These are phyloP conservation scores for Globisporangium lucens DNA, from an alignment of 352 stramenopile genomes.

Conservation along the genomic window DNA sequence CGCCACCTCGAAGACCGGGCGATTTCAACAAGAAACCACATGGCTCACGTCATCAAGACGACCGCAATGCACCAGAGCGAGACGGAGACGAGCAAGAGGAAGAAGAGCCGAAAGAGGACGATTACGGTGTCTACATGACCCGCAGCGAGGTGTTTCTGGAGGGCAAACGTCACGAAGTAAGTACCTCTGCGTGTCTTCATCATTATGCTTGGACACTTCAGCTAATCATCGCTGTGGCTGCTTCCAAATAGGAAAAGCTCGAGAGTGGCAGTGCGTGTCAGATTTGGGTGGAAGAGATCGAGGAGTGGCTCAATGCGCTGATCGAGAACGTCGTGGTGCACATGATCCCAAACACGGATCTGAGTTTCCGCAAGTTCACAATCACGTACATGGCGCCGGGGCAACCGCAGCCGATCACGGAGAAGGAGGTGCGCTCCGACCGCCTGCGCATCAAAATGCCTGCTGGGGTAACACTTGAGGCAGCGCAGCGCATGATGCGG, in stretches of 20 bases:
- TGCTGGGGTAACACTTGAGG: slow-evolving; percentile 52
- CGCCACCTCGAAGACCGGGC: slow-evolving; percentile 23
- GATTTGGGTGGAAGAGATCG: slow-evolving; percentile 74
- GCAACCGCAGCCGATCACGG: slow-evolving; percentile 33
- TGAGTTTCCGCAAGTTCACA: slow-evolving; percentile 55
- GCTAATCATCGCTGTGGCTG: no score
- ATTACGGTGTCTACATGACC: slow-evolving; percentile 69
- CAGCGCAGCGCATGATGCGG: slow-evolving; percentile 61
- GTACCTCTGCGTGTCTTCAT: not conserved
- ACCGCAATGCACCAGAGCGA: not conserved
- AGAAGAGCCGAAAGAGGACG: slow-evolving; percentile 45
- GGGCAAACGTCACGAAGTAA: slow-evolving; percentile 66
- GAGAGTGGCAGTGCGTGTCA: slow-evolving; percentile 69
- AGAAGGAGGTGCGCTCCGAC: slow-evolving; percentile 51
- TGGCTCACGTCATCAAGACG: not conserved
- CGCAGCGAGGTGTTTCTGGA: slow-evolving; percentile 75
- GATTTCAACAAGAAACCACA: not conserved
- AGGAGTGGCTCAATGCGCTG: slow-evolving; percentile 74
- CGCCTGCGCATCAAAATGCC: slow-evolving; percentile 70
- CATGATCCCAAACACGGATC: slow-evolving; percentile 63
- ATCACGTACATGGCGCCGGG: slow-evolving; percentile 64
- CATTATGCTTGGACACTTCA: not conserved
- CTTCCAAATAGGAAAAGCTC: slow-evolving; percentile 35
- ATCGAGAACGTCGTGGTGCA: slow-evolving; percentile 61
- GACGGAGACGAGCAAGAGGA: slow-evolving; percentile 11